Conservation (phyloP, 805 yeast species). For the Myxozyma neglecta region DNA sequence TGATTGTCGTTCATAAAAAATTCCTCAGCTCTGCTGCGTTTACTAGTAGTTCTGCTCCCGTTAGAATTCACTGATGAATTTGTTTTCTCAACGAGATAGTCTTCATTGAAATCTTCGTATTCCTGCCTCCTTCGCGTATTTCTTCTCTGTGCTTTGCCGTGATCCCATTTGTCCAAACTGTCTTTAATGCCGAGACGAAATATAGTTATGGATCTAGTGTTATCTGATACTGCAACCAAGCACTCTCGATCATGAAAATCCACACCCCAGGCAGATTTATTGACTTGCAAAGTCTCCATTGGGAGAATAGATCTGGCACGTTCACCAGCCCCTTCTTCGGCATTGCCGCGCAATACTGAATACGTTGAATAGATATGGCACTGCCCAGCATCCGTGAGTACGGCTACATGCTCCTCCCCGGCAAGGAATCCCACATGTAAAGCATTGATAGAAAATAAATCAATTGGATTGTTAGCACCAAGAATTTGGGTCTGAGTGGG, state of each 20-base stretch:
- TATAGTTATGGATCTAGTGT: constrained; percentile 21
- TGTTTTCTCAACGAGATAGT: not conserved
- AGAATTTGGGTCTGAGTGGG: constrained; percentile 21
- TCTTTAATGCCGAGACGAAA: constrained; percentile 21
- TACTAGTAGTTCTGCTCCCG: not conserved
- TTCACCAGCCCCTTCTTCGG: constrained; percentile 6
- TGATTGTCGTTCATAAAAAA: not conserved
- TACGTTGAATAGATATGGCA: constrained; percentile 18
- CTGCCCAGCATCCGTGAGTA: constrained; percentile 29
- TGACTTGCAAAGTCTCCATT: constrained; percentile 20
- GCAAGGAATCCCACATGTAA: constrained; percentile 21
- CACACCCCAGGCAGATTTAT: constrained; percentile 28
- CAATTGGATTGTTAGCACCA: constrained; percentile 26
- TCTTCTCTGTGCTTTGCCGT: constrained; percentile 1
- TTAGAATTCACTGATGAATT: not conserved
- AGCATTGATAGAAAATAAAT: constrained; percentile 22
- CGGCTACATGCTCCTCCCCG: constrained; percentile 25
- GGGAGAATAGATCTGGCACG: constrained; percentile 9
- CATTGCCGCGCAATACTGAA: constrained; percentile 7
- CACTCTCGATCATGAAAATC: constrained; percentile 21
- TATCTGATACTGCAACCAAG: constrained; percentile 24
- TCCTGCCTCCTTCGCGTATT: not conserved
- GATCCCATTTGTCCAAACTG: constrained; percentile 3
- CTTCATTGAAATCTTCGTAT: not conserved
- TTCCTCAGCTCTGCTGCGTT: constrained; percentile 2